Percentiles rank a stretch among this genome's conserved stretches.
Conservation (phyloP, 2,329 filamentous ascomycete genomes). For the Bipolaris oryzae region DNA sequence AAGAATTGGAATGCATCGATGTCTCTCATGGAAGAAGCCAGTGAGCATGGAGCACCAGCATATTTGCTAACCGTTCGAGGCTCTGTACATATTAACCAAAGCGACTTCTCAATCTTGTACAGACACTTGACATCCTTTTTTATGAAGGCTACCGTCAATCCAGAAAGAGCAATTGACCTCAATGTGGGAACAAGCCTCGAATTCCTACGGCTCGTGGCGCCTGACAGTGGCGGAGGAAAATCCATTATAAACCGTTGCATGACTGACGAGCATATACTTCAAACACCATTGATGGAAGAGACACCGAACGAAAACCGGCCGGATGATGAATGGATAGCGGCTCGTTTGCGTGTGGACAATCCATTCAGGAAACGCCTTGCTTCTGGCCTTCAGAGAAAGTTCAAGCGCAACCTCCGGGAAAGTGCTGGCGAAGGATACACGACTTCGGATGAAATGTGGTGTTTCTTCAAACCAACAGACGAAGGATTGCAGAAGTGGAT, state of each 20-base stretch:
- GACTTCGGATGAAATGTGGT: slow-evolving; percentile 60
- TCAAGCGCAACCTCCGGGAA: slow-evolving; percentile 44
- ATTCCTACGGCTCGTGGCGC: slow-evolving; percentile 62
- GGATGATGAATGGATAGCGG: slow-evolving; percentile 63
- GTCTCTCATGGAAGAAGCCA: slow-evolving; percentile 62
- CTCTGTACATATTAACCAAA: slow-evolving; percentile 69
- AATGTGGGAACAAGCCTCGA: slow-evolving; percentile 67
- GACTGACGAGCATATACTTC: slow-evolving; percentile 60
- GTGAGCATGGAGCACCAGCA: slow-evolving; percentile 53
- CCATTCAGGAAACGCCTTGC: slow-evolving; percentile 61
- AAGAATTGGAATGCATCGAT: slow-evolving; percentile 66
- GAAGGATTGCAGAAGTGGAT: slow-evolving; percentile 38
- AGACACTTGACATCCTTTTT: slow-evolving; percentile 63
- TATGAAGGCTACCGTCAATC: slow-evolving; percentile 68
- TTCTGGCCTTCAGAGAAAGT: slow-evolving; percentile 50
- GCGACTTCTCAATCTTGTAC: slow-evolving; percentile 70
- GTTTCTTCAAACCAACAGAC: slow-evolving; percentile 53
- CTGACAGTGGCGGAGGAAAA: slow-evolving; percentile 38
- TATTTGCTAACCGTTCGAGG: slow-evolving; percentile 59
- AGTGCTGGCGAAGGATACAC: slow-evolving; percentile 42
- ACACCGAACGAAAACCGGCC: slow-evolving; percentile 62
- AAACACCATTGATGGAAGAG: slow-evolving; percentile 53
- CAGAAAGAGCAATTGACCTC: slow-evolving; percentile 65
- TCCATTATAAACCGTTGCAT: slow-evolving; percentile 59
- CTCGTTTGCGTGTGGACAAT: slow-evolving; percentile 63